Base-by-base conservation (phyloP, 106 monocot genomes). In the Vanilla planifolia region DNA sequence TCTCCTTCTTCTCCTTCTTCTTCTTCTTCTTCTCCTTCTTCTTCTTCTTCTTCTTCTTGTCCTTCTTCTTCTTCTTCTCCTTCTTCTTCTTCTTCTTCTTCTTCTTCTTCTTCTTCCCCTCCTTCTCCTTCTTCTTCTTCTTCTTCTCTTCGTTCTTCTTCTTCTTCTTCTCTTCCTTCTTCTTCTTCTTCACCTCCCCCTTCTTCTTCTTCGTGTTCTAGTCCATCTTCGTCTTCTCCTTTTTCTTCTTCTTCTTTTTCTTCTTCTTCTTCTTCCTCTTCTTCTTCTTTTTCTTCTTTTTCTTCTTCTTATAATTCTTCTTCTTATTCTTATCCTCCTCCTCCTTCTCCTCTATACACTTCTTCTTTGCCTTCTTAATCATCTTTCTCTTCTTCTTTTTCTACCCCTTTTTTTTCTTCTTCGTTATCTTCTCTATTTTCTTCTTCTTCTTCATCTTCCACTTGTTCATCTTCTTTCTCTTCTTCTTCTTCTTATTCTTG, bases 11-110 rank as follows among this genome's bases (percentile, higher is more conserved):
- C n/a, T 0, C n/a, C 3, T 2, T 1, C 1, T 0, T 5, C 3
- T 5, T 0, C 2, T 43, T 2, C 2, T 2, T 10, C 2, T 0
- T 0, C 2, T 0, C 2, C 2, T 10, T 2, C 0, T 0, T 10
- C 0, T 43, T 0, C 2, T 43, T 1, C n/a, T 0, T 43, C 11
- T 8, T 16, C n/a, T 16, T 43, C 43, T 13, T 16, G 11, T 16
- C 3, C 2, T 0, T 10, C 3, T 10, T 0, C 43, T 8, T 1
- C n/a, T 16, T 43, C 43, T 43, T 16, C 9, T 16, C n/a, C 43
- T 43, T 16, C 0, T 16, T 43, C 43, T 43, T 16, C n/a, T 10
- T 8, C 43, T 8, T 16, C 0, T 16, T 43, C 11, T 43, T 10
- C 10, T 16, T 43, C 11, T 43, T 16, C n/a, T 16, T 43, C 43